These are phyloP conservation scores for Gossypium schwendimanii DNA, from an alignment of 441 rosid species.

Conservation along the genomic window DNA sequence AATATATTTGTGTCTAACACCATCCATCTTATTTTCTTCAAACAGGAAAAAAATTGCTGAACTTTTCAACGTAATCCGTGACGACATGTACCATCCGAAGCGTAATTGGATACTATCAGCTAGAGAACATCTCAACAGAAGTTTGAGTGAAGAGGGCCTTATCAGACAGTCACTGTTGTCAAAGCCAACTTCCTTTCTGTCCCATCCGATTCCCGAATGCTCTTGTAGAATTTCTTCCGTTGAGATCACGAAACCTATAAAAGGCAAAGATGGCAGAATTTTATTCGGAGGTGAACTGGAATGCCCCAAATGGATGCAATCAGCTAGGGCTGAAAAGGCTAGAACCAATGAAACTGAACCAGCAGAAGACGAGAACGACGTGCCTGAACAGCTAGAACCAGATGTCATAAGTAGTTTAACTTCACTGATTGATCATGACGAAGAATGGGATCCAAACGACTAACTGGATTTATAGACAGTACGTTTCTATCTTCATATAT, in stretches of 20 bases:
- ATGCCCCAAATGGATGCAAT: slow-evolving; percentile 83
- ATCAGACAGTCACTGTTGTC: slow-evolving; percentile 58
- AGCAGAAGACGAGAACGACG: slow-evolving; percentile 51
- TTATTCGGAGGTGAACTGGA: slow-evolving; percentile 76
- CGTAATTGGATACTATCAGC: slow-evolving; percentile 64
- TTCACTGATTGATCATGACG: slow-evolving; percentile 59
- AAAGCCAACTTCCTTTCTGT: slow-evolving; percentile 61
- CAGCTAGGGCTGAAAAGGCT: slow-evolving; percentile 35
- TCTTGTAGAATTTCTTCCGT: slow-evolving; percentile 65
- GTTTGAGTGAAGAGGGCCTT: slow-evolving; percentile 73
- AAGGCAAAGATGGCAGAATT: slow-evolving; percentile 43
- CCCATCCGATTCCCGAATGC: slow-evolving; percentile 96
- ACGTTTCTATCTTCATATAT: slow-evolving; percentile 7
- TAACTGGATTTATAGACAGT: slow-evolving; percentile 23
- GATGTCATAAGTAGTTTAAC: slow-evolving; percentile 37
- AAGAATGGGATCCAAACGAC: slow-evolving; percentile 93
- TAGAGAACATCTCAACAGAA: slow-evolving; percentile 71
- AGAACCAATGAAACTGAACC: slow-evolving; percentile 39
- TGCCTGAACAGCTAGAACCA: slow-evolving; percentile 45
- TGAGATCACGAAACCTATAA: slow-evolving; percentile 28
- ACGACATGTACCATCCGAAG: slow-evolving; percentile 68
- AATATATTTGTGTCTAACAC: background rate
- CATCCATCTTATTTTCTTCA: background rate
- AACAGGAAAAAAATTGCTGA: slow-evolving; percentile 64
- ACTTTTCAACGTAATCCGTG: slow-evolving; percentile 51